Evolutionary conservation across 2,329 filamentous ascomycete genomes (phyloP).

Genomic region (Calonectria multiphialidica): DNA sequence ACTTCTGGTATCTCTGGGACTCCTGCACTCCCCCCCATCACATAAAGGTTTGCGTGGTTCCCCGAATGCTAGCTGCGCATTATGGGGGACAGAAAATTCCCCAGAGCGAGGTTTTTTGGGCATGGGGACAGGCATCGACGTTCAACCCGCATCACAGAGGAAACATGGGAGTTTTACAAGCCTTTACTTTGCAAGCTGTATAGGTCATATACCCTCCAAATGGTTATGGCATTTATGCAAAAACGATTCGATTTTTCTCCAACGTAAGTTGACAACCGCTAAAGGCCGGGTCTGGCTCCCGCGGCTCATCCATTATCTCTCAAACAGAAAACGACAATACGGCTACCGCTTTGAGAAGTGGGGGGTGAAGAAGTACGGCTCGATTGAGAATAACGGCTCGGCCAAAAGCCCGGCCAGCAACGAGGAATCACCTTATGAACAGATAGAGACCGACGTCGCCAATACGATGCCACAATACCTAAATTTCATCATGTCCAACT

Average conservation of each 20-base stretch:
- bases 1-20: background rate
- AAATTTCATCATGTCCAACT: background rate
- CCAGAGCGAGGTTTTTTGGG: conserved; percentile 18
- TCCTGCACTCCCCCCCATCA: background rate
- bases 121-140: conserved; percentile 26
- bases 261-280: conserved; percentile 29
- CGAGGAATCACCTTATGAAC: conserved; percentile 8
- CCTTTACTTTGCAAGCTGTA: conserved; percentile 36
- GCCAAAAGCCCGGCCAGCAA: background rate
- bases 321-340: conserved; percentile 45
- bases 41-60: background rate
- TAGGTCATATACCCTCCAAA: conserved; percentile 33
- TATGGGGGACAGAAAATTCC: conserved; percentile 12
- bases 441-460: background rate
- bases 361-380: conserved; percentile 43
- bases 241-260: conserved; percentile 29
- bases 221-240: conserved; percentile 37
- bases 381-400: conserved; percentile 20
- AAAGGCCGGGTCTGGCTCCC: background rate
- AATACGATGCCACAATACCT: background rate
- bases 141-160: conserved; percentile 39
- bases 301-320: background rate
- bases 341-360: conserved; percentile 46
- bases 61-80: background rate
- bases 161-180: conserved; percentile 37